These are phyloP conservation scores for Tulasnella calospora DNA, from an alignment of 768 basidiomycete species.

Conservation along the genomic window DNA sequence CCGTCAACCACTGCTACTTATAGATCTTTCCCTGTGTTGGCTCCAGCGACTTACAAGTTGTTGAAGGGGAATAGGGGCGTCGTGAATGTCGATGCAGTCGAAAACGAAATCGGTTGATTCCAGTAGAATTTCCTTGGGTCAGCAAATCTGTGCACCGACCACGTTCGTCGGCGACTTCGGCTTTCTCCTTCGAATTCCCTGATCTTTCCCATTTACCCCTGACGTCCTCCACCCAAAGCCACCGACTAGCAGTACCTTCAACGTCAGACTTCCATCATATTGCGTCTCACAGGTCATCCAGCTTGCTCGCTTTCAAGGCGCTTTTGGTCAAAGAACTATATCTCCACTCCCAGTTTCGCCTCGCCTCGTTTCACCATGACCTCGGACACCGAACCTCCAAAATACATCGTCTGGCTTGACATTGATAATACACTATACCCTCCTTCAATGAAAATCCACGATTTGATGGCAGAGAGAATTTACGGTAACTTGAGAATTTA, in stretches of 20 bases:
- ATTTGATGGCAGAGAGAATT: slow-evolving; percentile 74
- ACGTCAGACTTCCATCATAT: background rate
- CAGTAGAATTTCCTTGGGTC: background rate
- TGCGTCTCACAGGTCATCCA: background rate
- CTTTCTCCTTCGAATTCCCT: background rate
- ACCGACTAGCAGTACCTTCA: background rate
- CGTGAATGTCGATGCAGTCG: slow-evolving; percentile 13
- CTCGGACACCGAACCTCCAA: slow-evolving; percentile 23
- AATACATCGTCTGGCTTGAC: slow-evolving; percentile 67
- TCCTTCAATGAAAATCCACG: slow-evolving; percentile 63
- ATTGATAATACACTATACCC: slow-evolving; percentile 89
- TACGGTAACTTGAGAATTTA: slow-evolving; percentile 48
- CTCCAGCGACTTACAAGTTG: background rate
- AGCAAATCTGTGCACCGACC: background rate
- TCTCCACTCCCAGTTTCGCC: background rate
- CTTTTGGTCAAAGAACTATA: background rate
- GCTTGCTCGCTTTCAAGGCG: background rate
- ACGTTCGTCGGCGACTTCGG: slow-evolving; percentile 9
- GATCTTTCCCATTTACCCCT: background rate
- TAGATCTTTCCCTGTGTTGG: background rate
- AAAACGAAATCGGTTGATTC: slow-evolving; percentile 19
- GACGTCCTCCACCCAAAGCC: background rate
- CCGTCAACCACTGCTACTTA: background rate
- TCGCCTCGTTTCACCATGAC: slow-evolving; percentile 30
- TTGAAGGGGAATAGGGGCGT: background rate